Base-by-base conservation (phyloP, 106 monocot genomes). In the Dendrobium officinale region DNA sequence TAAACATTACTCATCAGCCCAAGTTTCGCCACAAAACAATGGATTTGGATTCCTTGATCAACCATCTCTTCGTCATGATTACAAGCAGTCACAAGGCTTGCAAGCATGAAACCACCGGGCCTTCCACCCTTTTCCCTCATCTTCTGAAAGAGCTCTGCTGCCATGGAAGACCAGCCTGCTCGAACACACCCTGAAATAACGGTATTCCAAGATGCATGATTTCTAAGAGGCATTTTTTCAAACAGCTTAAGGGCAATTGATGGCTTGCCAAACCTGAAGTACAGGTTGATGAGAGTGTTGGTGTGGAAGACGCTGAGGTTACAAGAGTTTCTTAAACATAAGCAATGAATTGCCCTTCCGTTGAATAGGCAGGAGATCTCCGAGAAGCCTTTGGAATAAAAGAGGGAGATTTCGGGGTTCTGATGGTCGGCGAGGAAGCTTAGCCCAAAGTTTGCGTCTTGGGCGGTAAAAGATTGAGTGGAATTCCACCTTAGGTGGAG, bases 231-330 rank as follows among this genome's bases (percentile, higher is more conserved):
- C 92, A 92, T 89, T 78, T 64, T 67, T 19, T 94, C 96, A 83
- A 97, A 97, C 87, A 90, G 75, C 15, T 79, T 55, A 44, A 89
- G 86, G 5, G 96, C 96, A 2, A 15, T 43, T 0, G 72, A 56
- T 0, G 88, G 67, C 48, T 29, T 72, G 20, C 85, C 83, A 31
- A 85, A 81, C 41, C 74, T 85, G 29, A 86, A 87, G 87, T 90
- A 94, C 80, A 89, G 49, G 24, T 73, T 80, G 78, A 92, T 56
- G 75, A 97, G 94, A 10, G 96, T 94, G 87, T 94, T 97, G 81
- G 43, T 84, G 40, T 86, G 89, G 80, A 97, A 97, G 67, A 86
- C 55, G 84, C 80, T 75, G 74, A 88, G 82, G 3, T 42, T 42
- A 75, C 83, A 27, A 42, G 55, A 61, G 70, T 47, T 84, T 11